Conservation (phyloP, 192 early-diverging fungal genomes). For the Mortierella antarctica region DNA sequence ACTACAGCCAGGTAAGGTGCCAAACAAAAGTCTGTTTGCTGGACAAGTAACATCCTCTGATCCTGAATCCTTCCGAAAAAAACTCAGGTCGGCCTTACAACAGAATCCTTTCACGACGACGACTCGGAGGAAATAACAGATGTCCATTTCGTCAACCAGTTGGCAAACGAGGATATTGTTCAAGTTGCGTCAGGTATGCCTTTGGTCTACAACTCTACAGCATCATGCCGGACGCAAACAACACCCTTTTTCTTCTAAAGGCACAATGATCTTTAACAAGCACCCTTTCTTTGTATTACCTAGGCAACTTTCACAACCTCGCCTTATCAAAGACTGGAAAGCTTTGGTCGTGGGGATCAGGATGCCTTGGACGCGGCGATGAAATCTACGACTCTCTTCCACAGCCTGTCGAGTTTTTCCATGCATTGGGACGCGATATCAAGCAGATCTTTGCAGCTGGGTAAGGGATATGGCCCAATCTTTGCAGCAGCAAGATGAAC, state of each 20-base stretch:
- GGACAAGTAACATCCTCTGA: too few relatives aligned
- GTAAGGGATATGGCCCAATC: constrained; percentile 8
- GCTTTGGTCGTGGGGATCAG: constrained; percentile 52
- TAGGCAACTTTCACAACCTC: constrained; percentile 51
- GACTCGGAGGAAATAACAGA: constrained; percentile 49
- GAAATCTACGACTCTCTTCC: constrained; percentile 49
- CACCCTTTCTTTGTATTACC: background rate
- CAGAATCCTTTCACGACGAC: constrained; percentile 51
- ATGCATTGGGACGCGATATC: constrained; percentile 32
- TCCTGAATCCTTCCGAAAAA: background rate
- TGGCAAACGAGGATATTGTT: constrained; percentile 44
- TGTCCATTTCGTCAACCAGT: constrained; percentile 48
- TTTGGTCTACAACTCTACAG: background rate
- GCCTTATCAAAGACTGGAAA: constrained; percentile 43
- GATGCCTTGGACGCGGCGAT: constrained; percentile 44
- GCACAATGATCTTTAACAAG: background rate
- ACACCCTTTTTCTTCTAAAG: too few relatives aligned
- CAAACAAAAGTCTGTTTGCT: background rate
- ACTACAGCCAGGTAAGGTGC: constrained; percentile 35
- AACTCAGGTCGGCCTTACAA: constrained; percentile 42
- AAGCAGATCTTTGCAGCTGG: constrained; percentile 50
- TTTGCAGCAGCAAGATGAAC: background rate
- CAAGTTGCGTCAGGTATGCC: constrained; percentile 47
- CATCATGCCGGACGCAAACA: too few relatives aligned
- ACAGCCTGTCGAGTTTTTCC: constrained; percentile 51